Evolutionary conservation across 2,329 filamentous ascomycete species (phyloP).

Genomic region (Fusarium sp.): DNA sequence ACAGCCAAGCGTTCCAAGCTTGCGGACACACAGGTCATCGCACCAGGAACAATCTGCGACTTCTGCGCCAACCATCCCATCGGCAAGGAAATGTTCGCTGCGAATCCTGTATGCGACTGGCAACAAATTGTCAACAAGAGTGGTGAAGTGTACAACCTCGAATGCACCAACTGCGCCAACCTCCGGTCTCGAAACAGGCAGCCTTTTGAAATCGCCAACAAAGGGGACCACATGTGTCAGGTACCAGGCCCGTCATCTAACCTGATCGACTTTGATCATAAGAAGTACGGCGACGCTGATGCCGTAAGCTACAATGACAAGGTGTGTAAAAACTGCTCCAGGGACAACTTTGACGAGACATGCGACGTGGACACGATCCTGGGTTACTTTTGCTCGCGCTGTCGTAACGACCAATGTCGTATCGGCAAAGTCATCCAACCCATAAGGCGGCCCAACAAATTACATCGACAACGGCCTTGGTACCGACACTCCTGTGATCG

Average conservation of each 20-base stretch:
- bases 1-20: too few relatives aligned
- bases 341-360: not conserved
- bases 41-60: slow-evolving; percentile 7
- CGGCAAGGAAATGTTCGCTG: slow-evolving; percentile 10
- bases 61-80: slow-evolving; percentile 31
- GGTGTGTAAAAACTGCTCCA: slow-evolving; percentile 12
- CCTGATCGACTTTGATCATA: slow-evolving; percentile 15
- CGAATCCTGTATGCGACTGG: slow-evolving; percentile 7
- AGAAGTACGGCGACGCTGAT: slow-evolving; percentile 30
- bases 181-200: slow-evolving; percentile 21
- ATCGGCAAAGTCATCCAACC: not conserved
- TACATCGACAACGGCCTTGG: slow-evolving; percentile 22
- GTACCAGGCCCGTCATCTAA: not conserved
- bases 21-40: not conserved
- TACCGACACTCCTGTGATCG: slow-evolving; percentile 42
- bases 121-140: slow-evolving; percentile 5
- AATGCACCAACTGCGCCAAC: slow-evolving; percentile 43
- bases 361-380: slow-evolving; percentile 40
- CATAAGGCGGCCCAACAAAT: slow-evolving; percentile 14
- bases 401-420: slow-evolving; percentile 11
- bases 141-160: not conserved
- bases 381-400: slow-evolving; percentile 33
- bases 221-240: slow-evolving; percentile 13
- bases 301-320: not conserved
- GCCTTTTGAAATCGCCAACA: not conserved